Conservation (phyloP, 2,329 filamentous ascomycete genomes). For the Corinectria fuckeliana region DNA sequence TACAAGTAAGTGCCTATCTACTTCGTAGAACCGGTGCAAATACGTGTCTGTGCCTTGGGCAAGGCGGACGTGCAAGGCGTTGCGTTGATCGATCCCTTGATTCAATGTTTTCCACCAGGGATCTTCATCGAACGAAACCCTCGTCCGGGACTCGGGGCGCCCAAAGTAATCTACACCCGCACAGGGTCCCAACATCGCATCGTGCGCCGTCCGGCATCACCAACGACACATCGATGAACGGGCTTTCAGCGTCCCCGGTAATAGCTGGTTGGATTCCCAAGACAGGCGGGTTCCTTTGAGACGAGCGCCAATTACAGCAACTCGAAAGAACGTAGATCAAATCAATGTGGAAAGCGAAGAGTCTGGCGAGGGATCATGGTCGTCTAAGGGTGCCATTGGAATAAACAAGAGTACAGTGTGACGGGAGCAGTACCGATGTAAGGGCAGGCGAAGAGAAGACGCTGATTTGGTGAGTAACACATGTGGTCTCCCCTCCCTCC, state of each 20-base stretch:
- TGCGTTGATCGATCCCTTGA: slow-evolving; percentile 14
- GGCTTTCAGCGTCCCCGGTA: not conserved
- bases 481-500: not conserved
- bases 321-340: not conserved
- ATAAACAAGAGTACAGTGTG: not conserved
- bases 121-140: slow-evolving; percentile 8
- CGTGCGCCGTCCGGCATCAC: slow-evolving; percentile 8
- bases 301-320: not conserved
- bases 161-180: slow-evolving; percentile 6
- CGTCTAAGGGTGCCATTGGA: not conserved
- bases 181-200: slow-evolving; percentile 5
- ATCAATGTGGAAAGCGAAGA: slow-evolving; percentile 1
- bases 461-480: not conserved
- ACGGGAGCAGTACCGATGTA: not conserved
- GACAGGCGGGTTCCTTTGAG: not conserved
- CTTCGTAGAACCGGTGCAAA: no score
- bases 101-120: slow-evolving; percentile 2
- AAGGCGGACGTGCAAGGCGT: slow-evolving; percentile 9
- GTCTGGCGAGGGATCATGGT: not conserved
- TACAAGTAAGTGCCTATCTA: no score
- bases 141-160: slow-evolving; percentile 1
- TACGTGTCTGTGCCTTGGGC: no score
- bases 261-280: not conserved
- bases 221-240: slow-evolving; percentile 1
- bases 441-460: not conserved